Conservation (phyloP, 2,329 filamentous ascomycete species). For the Cercospora sesami region DNA sequence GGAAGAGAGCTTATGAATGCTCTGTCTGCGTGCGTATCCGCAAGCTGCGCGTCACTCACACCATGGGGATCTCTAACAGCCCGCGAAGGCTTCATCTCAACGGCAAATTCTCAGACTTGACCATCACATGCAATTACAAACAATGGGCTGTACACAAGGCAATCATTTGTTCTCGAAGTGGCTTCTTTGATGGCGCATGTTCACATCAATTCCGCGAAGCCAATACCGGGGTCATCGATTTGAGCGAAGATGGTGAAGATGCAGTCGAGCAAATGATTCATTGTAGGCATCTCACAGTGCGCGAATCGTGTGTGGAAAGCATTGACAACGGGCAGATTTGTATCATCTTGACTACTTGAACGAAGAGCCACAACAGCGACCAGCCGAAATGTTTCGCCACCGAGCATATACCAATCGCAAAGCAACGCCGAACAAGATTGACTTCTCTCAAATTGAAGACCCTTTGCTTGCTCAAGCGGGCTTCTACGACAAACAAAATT, state of each 20-base stretch:
- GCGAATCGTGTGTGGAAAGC: neutral
- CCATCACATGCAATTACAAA: constrained; percentile 48
- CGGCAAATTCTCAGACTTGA: constrained; percentile 51
- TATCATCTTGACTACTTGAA: constrained; percentile 43
- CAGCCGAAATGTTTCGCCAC: constrained; percentile 38
- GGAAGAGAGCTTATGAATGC: constrained; percentile 49
- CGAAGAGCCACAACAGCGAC: constrained; percentile 28
- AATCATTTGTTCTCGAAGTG: constrained; percentile 51
- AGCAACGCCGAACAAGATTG: constrained; percentile 35
- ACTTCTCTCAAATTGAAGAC: constrained; percentile 40
- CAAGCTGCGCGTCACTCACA: constrained; percentile 5
- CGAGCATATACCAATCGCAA: constrained; percentile 34
- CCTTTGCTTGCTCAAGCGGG: constrained; percentile 41
- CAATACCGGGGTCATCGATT: constrained; percentile 39
- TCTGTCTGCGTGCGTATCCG: constrained; percentile 48
- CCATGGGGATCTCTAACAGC: constrained; percentile 31
- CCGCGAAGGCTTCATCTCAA: constrained; percentile 38
- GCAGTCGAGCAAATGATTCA: constrained; percentile 45
- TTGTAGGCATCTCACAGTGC: constrained; percentile 32
- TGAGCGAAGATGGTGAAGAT: constrained; percentile 43
- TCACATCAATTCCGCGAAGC: constrained; percentile 40
- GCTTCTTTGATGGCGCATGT: constrained; percentile 47
- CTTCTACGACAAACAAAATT: constrained; percentile 25
- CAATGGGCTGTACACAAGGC: constrained; percentile 52
- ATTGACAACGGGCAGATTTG: constrained; percentile 33